A percentile compares a stretch with the other conserved stretches of the same genome.
Conservation (phyloP, 2,329 filamentous ascomycete genomes). For the Diaporthe citriasiana region DNA sequence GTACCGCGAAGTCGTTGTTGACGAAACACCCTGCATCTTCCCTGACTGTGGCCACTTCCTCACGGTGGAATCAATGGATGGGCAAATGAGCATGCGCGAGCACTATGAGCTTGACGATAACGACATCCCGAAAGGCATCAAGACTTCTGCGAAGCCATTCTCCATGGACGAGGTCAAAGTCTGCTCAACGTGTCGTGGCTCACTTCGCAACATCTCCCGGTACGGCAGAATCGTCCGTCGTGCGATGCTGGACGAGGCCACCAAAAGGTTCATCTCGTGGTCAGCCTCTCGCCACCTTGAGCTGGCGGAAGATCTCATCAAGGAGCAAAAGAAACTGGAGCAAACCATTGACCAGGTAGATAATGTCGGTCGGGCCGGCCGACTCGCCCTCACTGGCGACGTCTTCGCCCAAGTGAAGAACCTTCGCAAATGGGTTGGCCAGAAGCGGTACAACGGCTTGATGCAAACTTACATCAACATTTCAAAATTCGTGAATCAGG, state of each 20-base stretch:
- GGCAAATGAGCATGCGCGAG: constrained; percentile 66
- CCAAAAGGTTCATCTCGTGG: constrained; percentile 74
- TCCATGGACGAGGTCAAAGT: constrained; percentile 62
- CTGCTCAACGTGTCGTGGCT: constrained; percentile 73
- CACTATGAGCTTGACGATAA: constrained; percentile 61
- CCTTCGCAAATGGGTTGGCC: constrained; percentile 31
- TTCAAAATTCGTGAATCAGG: constrained; percentile 44
- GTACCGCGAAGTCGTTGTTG: constrained; percentile 70
- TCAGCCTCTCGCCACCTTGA: constrained; percentile 55
- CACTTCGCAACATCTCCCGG: constrained; percentile 68
- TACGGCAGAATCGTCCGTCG: constrained; percentile 74
- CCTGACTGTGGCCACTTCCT: constrained; percentile 75
- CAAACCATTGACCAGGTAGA: neutral
- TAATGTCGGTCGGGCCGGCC: neutral
- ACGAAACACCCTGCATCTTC: constrained; percentile 73
- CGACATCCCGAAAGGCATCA: constrained; percentile 52
- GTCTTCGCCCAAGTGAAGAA: constrained; percentile 1
- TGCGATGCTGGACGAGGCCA: constrained; percentile 72
- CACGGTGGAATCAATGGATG: constrained; percentile 72
- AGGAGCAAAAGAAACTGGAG: constrained; percentile 48
- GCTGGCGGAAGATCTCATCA: constrained; percentile 54
- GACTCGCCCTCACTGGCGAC: neutral
- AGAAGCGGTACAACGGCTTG: constrained; percentile 37
- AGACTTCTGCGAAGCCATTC: constrained; percentile 60
- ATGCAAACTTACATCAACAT: constrained; percentile 45